Evolutionary conservation across 1,139 yeast species (phyloP).

Genomic region (Kluyveromyces sp.): DNA sequence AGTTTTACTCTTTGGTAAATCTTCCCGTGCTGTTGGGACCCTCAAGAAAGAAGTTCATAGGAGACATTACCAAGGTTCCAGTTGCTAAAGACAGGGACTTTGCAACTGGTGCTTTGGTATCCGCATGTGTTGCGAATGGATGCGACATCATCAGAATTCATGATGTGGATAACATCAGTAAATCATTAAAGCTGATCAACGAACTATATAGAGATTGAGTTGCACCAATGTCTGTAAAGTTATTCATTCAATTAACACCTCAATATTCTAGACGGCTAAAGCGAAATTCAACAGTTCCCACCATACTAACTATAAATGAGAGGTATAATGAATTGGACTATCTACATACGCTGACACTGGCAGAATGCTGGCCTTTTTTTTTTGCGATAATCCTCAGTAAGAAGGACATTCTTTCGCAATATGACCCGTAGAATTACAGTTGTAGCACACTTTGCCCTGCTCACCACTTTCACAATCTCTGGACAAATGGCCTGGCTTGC

Average conservation of each 20-base stretch:
- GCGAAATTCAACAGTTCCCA: no score
- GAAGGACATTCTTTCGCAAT: conserved; percentile 74
- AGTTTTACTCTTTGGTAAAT: conserved; percentile 25
- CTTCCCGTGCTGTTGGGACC: conserved; percentile 74
- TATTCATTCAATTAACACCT: no score
- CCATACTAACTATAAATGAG: background rate
- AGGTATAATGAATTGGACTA: no score
- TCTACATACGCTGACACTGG: background rate
- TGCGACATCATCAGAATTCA: conserved; percentile 86
- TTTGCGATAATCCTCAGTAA: conserved; percentile 30
- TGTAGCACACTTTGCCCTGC: conserved; percentile 65
- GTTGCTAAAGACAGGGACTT: conserved; percentile 54
- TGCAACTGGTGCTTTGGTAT: conserved; percentile 72
- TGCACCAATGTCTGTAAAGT: no score
- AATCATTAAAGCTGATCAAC: conserved; percentile 66
- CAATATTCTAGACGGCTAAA: no score
- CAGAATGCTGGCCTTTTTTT: background rate
- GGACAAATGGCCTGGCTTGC: conserved; percentile 81
- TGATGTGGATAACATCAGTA: conserved; percentile 61
- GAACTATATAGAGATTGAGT: conserved; percentile 43
- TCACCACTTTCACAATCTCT: conserved; percentile 61
- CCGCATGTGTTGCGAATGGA: conserved; percentile 67
- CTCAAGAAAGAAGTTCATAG: conserved; percentile 81
- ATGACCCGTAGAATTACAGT: conserved; percentile 88
- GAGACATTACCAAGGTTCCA: conserved; percentile 47